These are phyloP conservation scores for Boletellus emodensis DNA, from an alignment of 768 basidiomycete genomes.

Conservation along the genomic window DNA sequence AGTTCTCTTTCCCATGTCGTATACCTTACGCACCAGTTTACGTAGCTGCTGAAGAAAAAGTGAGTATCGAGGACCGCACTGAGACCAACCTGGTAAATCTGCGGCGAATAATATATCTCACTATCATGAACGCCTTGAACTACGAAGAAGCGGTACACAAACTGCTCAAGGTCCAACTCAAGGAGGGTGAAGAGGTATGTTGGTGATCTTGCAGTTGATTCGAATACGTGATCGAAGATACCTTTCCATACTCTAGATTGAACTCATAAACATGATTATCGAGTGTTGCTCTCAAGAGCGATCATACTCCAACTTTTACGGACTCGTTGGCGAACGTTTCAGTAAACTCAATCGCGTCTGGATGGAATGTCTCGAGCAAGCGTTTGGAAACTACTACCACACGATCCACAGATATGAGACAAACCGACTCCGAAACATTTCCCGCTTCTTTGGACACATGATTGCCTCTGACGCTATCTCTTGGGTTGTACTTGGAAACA, in stretches of 20 bases:
- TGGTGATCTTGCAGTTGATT: not conserved
- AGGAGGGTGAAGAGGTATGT: conserved; percentile 90
- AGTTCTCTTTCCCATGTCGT: conserved; percentile 16
- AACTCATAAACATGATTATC: conserved; percentile 97
- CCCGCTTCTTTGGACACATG: conserved; percentile 93
- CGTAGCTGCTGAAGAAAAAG: conserved; percentile 67
- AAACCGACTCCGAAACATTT: conserved; percentile 95
- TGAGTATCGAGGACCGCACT: conserved; percentile 91
- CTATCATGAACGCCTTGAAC: conserved; percentile 98
- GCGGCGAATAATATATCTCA: conserved; percentile 89
- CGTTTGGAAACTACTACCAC: conserved; percentile 86
- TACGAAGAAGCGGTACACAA: conserved; percentile 99
- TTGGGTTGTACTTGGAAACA: conserved; percentile 78
- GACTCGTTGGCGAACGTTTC: conserved; percentile 93
- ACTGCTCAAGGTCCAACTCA: conserved; percentile 85
- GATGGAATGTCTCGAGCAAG: conserved; percentile 84
- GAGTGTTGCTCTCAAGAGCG: conserved; percentile 99
- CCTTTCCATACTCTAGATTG: conserved; percentile 54
- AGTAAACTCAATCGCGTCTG: conserved; percentile 94
- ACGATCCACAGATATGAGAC: conserved; percentile 99
- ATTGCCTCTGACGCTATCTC: conserved; percentile 82
- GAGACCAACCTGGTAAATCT: conserved; percentile 96
- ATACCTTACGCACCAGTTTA: conserved; percentile 15
- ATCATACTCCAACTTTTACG: conserved; percentile 96
- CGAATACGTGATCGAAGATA: not conserved